These are phyloP conservation scores for Eucalyptus shirleyi DNA, from an alignment of 345 rosid genomes.

Conservation along the genomic window DNA sequence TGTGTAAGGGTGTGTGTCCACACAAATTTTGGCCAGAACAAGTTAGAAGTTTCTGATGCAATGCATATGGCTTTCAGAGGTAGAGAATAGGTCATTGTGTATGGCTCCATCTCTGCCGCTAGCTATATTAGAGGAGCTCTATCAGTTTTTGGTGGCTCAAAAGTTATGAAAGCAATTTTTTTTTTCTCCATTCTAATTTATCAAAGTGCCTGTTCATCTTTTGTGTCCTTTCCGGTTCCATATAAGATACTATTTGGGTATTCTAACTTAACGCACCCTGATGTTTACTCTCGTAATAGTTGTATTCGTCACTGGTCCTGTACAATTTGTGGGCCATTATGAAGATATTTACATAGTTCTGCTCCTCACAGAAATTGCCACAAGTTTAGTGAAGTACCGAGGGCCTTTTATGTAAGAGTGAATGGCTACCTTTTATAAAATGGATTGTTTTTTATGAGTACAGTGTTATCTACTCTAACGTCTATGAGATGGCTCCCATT, in stretches of 20 bases:
- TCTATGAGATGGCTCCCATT: neutral
- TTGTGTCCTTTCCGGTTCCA: neutral
- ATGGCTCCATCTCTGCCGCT: neutral
- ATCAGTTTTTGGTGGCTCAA: neutral
- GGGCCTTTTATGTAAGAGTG: neutral
- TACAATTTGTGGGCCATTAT: neutral
- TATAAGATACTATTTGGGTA: neutral
- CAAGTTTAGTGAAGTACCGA: neutral
- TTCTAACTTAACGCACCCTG: neutral
- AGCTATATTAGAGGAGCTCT: neutral
- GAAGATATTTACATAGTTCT: neutral
- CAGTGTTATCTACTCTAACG: neutral
- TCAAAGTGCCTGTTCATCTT: neutral
- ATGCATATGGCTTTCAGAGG: neutral
- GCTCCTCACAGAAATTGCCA: neutral
- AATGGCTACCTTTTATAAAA: neutral
- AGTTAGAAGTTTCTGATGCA: neutral
- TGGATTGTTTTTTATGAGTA: neutral
- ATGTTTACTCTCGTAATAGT: neutral
- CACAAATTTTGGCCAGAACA: neutral
- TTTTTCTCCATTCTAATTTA: neutral
- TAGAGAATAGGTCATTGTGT: neutral
- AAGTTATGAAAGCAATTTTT: neutral
- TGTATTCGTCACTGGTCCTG: neutral
- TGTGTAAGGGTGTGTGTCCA: neutral